Conservation (phyloP, 2,329 filamentous ascomycete genomes). For the Nemania sp. region DNA sequence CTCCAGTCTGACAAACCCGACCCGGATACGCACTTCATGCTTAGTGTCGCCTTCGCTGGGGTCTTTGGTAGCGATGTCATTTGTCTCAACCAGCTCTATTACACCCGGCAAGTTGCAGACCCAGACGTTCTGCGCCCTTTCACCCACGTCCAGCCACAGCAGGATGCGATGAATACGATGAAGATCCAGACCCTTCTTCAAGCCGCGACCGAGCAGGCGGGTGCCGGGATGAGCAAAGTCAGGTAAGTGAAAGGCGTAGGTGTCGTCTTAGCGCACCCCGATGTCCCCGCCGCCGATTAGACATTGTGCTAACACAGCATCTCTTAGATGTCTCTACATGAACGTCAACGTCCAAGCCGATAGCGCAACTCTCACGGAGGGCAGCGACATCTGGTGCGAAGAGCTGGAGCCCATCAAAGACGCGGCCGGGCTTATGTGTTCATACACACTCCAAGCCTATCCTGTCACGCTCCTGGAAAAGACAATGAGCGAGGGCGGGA, state of each 20-base stretch:
- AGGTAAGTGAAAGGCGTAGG: too few species aligned
- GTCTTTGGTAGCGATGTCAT: background rate
- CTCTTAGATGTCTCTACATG: constrained; percentile 22
- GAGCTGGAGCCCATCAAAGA: constrained; percentile 25
- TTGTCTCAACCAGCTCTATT: constrained; percentile 14
- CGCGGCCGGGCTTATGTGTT: constrained; percentile 22
- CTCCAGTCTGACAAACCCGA: background rate
- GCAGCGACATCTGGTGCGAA: constrained; percentile 8
- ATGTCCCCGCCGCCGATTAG: too few species aligned
- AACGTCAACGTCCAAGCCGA: constrained; percentile 22
- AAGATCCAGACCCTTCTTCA: background rate
- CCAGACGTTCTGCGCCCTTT: constrained; percentile 1
- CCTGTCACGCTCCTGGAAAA: constrained; percentile 24
- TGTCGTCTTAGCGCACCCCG: too few species aligned
- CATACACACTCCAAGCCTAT: constrained; percentile 30
- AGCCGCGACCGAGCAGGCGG: constrained; percentile 3
- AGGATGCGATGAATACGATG: background rate
- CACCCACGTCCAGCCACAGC: background rate
- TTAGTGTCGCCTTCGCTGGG: constrained; percentile 10
- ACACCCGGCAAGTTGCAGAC: constrained; percentile 5
- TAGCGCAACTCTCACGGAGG: constrained; percentile 5
- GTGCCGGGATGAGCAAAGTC: background rate
- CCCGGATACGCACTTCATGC: constrained; percentile 10
- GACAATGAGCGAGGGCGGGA: constrained; percentile 11
- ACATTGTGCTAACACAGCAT: too few species aligned